Base-by-base conservation (phyloP, 2,329 filamentous ascomycete genomes). In the Nakataea oryzae region DNA sequence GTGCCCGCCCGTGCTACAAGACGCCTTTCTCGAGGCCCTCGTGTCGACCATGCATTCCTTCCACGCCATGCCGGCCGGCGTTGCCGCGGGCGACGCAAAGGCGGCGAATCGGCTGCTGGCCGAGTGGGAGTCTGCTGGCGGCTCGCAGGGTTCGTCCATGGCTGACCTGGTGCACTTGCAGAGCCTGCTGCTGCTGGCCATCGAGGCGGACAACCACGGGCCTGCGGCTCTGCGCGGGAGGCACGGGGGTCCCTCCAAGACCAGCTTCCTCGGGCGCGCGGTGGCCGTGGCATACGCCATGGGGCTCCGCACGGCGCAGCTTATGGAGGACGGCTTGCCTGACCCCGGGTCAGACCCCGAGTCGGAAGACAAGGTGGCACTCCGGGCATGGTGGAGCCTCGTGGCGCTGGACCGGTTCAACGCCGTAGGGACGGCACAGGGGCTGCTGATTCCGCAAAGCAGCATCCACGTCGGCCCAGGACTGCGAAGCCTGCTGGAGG, bases 331-430 rank as follows among this genome's bases (percentile, higher is more conserved):
- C 47, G 32, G n/a, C 21, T 26, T 77, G 59, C 62, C 69, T 54
- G 65, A 79, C 61, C 72, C 74, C 5, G 78, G 81, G 6, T 71
- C 76, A 12, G 83, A 87, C 61, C 69, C 76, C 2, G 85, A 90
- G 69, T 82, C 81, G 26, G 83, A 87, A 57, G 83, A 86, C 59
- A 83, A 83, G 24, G 75, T 90, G 4, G 81, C 81, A 1, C 77
- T 86, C 60, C 81, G 86, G 56, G 81, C 87, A 24, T 91, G 88
- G 88, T 90, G 86, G 85, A 83, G 85, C 17, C 75, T 91, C 41
- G 81, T 90, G 57, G 80, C 88, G 65, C 81, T 91, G 65, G 88
- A 91, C 68, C 82, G 87, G 21, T 91, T 87, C 86, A 85, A 90
- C 69, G 86, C 88, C 4, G 81, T 85, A n/a, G 86, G 84, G 27